These are phyloP conservation scores for Diaporthe destruens DNA, from an alignment of 2,329 filamentous ascomycete genomes.

Conservation along the genomic window DNA sequence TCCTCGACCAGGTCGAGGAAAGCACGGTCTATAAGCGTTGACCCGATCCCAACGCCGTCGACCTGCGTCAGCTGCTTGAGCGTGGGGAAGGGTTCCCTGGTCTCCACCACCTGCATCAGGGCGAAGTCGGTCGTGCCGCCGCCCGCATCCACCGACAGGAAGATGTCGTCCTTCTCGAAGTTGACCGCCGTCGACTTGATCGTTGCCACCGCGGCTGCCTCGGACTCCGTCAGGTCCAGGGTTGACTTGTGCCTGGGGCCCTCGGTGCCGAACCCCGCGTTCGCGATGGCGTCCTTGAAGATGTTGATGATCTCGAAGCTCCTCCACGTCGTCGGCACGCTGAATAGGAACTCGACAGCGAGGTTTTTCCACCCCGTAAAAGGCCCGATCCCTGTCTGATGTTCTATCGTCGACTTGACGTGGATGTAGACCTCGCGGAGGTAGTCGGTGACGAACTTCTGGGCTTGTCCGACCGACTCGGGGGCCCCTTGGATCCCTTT, in stretches of 20 bases:
- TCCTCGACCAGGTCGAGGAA: conserved; percentile 56
- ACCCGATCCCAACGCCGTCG: conserved; percentile 60
- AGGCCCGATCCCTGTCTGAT: conserved; percentile 53
- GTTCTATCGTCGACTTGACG: conserved; percentile 59
- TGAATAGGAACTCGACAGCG: conserved; percentile 66
- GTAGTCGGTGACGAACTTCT: conserved; percentile 63
- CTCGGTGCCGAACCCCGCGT: conserved; percentile 63
- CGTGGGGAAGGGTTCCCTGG: conserved; percentile 45
- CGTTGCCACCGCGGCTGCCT: conserved; percentile 61
- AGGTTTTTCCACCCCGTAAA: conserved; percentile 58
- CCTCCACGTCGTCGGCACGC: conserved; percentile 69
- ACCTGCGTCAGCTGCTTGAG: conserved; percentile 53
- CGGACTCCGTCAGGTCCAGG: conserved; percentile 62
- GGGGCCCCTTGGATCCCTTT: conserved; percentile 60
- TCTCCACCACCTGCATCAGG: conserved; percentile 56
- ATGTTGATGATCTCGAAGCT: conserved; percentile 62
- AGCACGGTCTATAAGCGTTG: conserved; percentile 59
- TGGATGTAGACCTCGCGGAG: conserved; percentile 62
- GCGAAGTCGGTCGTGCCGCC: conserved; percentile 62
- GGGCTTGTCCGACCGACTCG: conserved; percentile 55
- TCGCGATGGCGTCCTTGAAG: conserved; percentile 61
- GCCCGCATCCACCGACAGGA: conserved; percentile 60
- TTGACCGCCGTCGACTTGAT: conserved; percentile 57
- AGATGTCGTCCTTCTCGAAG: conserved; percentile 55
- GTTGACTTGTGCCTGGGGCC: conserved; percentile 54